Evolutionary conservation across 768 basidiomycete species (phyloP), one percentile per base, ranked within the genome.

Genomic region (Rhodotorula graminis): DNA sequence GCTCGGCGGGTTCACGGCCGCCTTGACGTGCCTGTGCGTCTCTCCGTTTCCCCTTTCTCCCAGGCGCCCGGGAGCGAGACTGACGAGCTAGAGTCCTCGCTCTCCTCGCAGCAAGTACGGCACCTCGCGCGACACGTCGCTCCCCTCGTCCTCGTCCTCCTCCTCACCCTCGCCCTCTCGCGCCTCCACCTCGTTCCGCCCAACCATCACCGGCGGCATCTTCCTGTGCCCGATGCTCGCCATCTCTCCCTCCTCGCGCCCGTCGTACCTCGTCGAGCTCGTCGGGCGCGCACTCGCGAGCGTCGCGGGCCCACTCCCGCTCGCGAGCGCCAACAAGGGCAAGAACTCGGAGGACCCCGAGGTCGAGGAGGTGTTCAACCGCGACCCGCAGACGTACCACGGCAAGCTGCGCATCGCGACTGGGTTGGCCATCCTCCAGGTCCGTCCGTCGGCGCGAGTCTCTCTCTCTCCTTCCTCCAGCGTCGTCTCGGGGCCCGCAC

Each of bases 221-320:
- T 64, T 78, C 70, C 66, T 78, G 14, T 78, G 77, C 61, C 77
- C 77, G 0, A 78, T 78, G 77, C 65, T 78, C 37, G 73, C 68
- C 23, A 76, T 78, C 61, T 55, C 71, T 8, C 70, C 75, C 40
- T 69, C 74, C 29, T 74, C 77, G 15, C 61, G 75, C 3, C 77
- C 77, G 2, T 66, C 70, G 14, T 59, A 27, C 25, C 14, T 61
- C 14, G 64, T 78, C 62, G 73, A 78, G 59, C 59, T 70, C 42
- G 46, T 72, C 33, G 77, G 75, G 3, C 70, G 75, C 6, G 70
- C n/a, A 27, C 55, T 78, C 53, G 62, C 68, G 2, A 64, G 57
- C 1, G 64, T 78, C 33, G 77, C 77, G 3, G 73, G 75, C 11
- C 68, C 73, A 0, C 53, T 73, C 14, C 74, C 77, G 47, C 49